phyloP scores from a whole-genome alignment of 768 basidiomycete genomes.

The Termitomyces heimii region DNA sequence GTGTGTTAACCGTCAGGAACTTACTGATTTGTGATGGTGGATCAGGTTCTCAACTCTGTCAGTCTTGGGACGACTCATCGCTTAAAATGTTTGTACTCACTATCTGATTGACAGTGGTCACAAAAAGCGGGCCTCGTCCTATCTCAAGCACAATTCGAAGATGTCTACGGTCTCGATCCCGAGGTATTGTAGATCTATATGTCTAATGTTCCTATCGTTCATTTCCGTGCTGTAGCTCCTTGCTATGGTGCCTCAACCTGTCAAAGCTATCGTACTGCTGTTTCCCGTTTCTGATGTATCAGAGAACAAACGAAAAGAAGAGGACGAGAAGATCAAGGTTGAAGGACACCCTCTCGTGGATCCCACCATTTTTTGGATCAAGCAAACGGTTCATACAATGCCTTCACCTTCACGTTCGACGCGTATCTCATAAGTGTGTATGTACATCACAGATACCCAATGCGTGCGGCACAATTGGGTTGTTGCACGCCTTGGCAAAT shows the following conservation, averaged over 20 bases:
- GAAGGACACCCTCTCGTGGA: conserved; percentile 46
- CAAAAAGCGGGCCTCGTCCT: conserved; percentile 56
- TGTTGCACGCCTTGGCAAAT: conserved; percentile 81
- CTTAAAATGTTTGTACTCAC: background rate
- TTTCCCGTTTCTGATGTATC: conserved; percentile 65
- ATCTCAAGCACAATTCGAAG: conserved; percentile 48
- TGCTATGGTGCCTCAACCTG: conserved; percentile 60
- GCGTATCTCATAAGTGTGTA: background rate
- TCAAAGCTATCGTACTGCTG: conserved; percentile 79
- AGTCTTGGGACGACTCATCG: conserved; percentile 11
- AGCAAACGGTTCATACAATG: conserved; percentile 62
- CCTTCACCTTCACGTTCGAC: background rate
- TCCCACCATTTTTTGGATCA: conserved; percentile 76
- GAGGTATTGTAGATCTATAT: conserved; percentile 38
- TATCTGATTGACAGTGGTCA: conserved; percentile 49
- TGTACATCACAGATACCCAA: conserved; percentile 54
- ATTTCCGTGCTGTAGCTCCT: conserved; percentile 46
- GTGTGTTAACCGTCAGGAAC: background rate
- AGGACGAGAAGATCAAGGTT: conserved; percentile 50
- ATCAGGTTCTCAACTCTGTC: conserved; percentile 44
- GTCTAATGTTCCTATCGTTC: background rate
- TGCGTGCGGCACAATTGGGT: conserved; percentile 85
- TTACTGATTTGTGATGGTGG: background rate
- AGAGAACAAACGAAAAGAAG: conserved; percentile 44
- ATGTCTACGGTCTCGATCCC: conserved; percentile 68